Percentiles rank a stretch among this genome's conserved stretches.
These are phyloP conservation scores for Dactylellina parvicollis DNA, from an alignment of 2,329 filamentous ascomycete genomes.

Conservation along the genomic window DNA sequence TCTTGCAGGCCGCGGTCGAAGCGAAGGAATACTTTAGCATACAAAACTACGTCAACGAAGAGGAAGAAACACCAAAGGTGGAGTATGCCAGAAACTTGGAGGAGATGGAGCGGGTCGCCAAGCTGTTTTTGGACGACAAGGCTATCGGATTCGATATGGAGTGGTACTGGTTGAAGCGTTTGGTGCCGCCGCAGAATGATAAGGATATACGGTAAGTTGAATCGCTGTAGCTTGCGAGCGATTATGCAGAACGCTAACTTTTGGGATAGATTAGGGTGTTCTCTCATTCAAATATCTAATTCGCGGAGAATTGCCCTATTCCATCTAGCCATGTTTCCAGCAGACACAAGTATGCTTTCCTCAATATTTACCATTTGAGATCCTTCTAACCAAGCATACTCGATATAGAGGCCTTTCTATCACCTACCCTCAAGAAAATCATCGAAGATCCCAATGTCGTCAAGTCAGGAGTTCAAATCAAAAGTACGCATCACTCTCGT, in stretches of 20 bases:
- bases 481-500: conserved; percentile 68
- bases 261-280: conserved; percentile 74
- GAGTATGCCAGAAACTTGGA: conserved; percentile 79
- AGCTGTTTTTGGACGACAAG: conserved; percentile 74
- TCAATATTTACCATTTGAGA: conserved; percentile 65
- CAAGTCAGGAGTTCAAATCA: conserved; percentile 81
- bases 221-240: no score
- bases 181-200: conserved; percentile 52
- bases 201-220: conserved; percentile 32
- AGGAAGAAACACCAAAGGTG: conserved; percentile 69
- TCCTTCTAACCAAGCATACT: conserved; percentile 56
- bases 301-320: conserved; percentile 81
- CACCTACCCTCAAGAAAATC: conserved; percentile 73
- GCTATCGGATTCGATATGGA: conserved; percentile 91
- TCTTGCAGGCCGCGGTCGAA: conserved; percentile 3
- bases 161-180: conserved; percentile 69
- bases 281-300: conserved; percentile 83
- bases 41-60: conserved; percentile 28
- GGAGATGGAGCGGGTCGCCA: conserved; percentile 73
- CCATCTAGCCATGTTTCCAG: conserved; percentile 70
- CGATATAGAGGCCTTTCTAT: conserved; percentile 69
- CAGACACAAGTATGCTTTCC: conserved; percentile 23
- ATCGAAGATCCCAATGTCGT: conserved; percentile 75
- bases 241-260: no score
- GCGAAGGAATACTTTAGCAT: conserved; percentile 18